Percentiles rank a stretch among this genome's conserved stretches.
These are phyloP conservation scores for Echinochloa phyllopogon DNA, from an alignment of 176 grass and related monocot species.

Conservation along the genomic window DNA sequence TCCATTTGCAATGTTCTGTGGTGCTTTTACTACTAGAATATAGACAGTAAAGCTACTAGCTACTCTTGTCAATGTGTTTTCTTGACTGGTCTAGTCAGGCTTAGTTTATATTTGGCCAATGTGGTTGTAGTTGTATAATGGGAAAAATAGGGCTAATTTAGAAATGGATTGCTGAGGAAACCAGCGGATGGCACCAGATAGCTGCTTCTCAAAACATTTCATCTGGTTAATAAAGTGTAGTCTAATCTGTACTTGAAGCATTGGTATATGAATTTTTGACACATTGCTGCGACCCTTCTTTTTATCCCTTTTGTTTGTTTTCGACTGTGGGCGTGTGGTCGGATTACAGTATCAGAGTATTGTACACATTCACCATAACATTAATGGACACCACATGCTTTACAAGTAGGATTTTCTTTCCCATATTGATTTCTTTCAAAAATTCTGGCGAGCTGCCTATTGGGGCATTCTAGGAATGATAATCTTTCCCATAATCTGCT, in stretches of 20 bases:
- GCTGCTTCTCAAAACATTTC: not conserved
- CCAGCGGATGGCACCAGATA: not conserved
- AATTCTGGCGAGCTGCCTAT: not conserved
- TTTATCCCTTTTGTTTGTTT: conserved; percentile 5
- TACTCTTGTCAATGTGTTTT: conserved; percentile 1
- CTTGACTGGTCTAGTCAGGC: conserved; percentile 19
- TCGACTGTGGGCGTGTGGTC: not conserved
- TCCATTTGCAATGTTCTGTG: conserved; percentile 3
- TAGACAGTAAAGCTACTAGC: conserved; percentile 35
- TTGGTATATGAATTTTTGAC: not conserved
- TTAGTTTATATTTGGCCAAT: conserved; percentile 12
- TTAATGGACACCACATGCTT: conserved; percentile 22
- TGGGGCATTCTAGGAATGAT: not conserved
- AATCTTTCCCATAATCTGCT: conserved; percentile 4
- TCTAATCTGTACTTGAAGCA: conserved; percentile 10
- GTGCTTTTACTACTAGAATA: conserved; percentile 27
- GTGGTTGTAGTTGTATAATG: conserved; percentile 18
- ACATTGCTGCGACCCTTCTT: conserved; percentile 16
- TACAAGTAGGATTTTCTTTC: conserved; percentile 4
- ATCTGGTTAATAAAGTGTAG: conserved; percentile 5
- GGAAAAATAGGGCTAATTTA: conserved; percentile 1
- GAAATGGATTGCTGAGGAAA: not conserved
- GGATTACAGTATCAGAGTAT: conserved; percentile 20
- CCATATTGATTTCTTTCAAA: not conserved
- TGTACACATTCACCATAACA: conserved; percentile 33